phyloP scores from a whole-genome alignment of 2,329 filamentous ascomycete genomes.

The Ascocoryne sarcoides region DNA sequence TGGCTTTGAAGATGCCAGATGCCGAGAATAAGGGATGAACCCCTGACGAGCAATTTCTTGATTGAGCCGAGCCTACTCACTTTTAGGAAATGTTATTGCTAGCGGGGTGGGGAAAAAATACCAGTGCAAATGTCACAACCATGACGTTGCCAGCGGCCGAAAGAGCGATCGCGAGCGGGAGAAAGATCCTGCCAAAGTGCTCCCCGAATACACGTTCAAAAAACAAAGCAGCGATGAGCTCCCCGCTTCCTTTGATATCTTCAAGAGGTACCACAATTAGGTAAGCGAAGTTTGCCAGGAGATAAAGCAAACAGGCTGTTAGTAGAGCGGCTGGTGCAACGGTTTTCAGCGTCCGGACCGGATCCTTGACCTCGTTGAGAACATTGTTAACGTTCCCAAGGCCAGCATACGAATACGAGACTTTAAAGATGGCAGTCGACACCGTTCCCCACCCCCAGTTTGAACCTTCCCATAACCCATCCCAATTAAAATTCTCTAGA shows the following conservation, averaged over 20 bases:
- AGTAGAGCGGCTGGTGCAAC: constrained; percentile 45
- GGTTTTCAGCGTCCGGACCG: constrained; percentile 46
- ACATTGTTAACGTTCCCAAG: constrained; percentile 47
- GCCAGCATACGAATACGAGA: constrained; percentile 47
- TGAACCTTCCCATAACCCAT: constrained; percentile 52
- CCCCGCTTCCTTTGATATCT: constrained; percentile 45
- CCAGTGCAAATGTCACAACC: constrained; percentile 43
- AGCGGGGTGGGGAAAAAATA: constrained; percentile 31
- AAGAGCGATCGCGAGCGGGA: constrained; percentile 38
- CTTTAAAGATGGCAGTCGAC: constrained; percentile 45
- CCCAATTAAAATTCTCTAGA: constrained; percentile 33
- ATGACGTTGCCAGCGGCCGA: constrained; percentile 41
- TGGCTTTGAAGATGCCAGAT: constrained; percentile 25
- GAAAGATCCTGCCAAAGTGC: constrained; percentile 32
- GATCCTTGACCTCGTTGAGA: constrained; percentile 48
- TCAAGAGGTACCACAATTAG: constrained; percentile 48
- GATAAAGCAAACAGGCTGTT: constrained; percentile 45
- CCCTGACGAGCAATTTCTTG: constrained; percentile 41
- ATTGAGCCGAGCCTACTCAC: constrained; percentile 40
- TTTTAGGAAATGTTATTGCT: constrained; percentile 17
- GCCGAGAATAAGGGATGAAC: constrained; percentile 35
- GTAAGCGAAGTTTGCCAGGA: constrained; percentile 52
- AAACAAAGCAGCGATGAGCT: constrained; percentile 47
- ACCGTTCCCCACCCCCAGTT: constrained; percentile 61
- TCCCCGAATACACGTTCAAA: constrained; percentile 46